Percentiles rank a stretch among this genome's conserved stretches.
Conservation (phyloP, 192 early-diverging fungal species). For the Coemansia sp. region DNA sequence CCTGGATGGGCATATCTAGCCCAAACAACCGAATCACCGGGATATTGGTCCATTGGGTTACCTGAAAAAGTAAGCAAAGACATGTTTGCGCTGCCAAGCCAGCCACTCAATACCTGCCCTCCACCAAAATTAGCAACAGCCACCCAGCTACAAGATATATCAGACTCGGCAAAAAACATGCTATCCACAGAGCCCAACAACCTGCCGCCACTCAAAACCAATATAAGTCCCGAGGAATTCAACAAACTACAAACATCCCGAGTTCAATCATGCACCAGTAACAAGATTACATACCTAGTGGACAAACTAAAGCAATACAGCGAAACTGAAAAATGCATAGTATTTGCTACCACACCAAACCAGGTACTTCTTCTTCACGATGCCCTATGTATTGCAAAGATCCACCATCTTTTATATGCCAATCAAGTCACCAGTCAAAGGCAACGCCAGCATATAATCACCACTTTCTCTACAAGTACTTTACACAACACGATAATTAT, state of each 20-base stretch:
- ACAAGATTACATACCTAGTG: conserved; percentile 35
- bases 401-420: conserved; percentile 39
- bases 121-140: conserved; percentile 14
- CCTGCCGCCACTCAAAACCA: conserved; percentile 30
- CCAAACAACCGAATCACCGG: conserved; percentile 20
- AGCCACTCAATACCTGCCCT: neutral
- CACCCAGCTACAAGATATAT: conserved; percentile 13
- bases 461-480: conserved; percentile 41
- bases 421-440: conserved; percentile 36
- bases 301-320: conserved; percentile 16
- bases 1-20: conserved; percentile 24
- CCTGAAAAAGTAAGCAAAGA: conserved; percentile 6
- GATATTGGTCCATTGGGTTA: conserved; percentile 20
- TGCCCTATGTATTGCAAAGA: conserved; percentile 30
- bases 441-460: conserved; percentile 46
- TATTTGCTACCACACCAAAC: conserved; percentile 31
- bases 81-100: conserved; percentile 2
- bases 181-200: conserved; percentile 13
- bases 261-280: conserved; percentile 15
- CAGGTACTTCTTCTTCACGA: conserved; percentile 27
- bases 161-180: conserved; percentile 10
- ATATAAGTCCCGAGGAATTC: conserved; percentile 30
- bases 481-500: conserved; percentile 46
- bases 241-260: conserved; percentile 12
- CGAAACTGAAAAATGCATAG: conserved; percentile 44